A percentile compares a stretch with the other conserved stretches of the same genome.
Evolutionary conservation across 2,329 filamentous ascomycete species (phyloP).

Genomic region (Gaeumannomyces tritici): DNA sequence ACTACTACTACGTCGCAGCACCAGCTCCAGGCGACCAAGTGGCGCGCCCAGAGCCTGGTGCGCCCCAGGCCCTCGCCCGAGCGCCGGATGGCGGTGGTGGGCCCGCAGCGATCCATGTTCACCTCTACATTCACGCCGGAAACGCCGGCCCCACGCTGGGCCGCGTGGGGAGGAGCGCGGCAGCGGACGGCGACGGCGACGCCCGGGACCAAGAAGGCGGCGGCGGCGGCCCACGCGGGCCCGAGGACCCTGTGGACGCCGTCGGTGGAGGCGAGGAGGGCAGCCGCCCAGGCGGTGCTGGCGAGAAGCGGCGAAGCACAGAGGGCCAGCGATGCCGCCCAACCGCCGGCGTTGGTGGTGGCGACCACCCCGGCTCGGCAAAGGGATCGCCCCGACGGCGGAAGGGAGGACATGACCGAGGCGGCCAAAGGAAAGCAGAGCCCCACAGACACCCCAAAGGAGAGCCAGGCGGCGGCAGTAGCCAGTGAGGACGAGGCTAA

Average conservation of each 20-base stretch:
- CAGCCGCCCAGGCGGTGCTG: neutral
- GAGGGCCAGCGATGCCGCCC: neutral
- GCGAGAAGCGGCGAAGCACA: neutral
- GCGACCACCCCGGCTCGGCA: neutral
- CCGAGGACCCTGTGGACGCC: neutral
- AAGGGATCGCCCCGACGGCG: neutral
- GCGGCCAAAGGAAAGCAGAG: conserved; percentile 11
- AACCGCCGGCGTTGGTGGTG: too few relatives aligned
- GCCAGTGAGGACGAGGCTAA: neutral
- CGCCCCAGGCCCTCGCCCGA: conserved; percentile 3
- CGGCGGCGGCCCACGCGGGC: too few relatives aligned
- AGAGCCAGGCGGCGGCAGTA: neutral
- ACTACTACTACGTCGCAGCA: conserved; percentile 10
- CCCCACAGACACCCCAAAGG: neutral
- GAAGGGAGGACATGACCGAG: conserved; percentile 15
- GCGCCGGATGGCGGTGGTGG: conserved; percentile 1
- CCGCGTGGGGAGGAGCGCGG: neutral
- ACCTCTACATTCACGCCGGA: conserved; percentile 17
- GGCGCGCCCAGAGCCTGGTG: conserved; percentile 6
- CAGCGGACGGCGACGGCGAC: neutral
- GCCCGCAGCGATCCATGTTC: conserved; percentile 17
- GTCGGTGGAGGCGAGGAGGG: neutral
- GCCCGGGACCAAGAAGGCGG: too few relatives aligned
- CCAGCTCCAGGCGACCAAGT: conserved; percentile 8
- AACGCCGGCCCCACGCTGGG: neutral